A percentile compares a stretch with the other conserved stretches of the same genome.
These are phyloP conservation scores for Adenanthera pavonina DNA, from an alignment of 306 rosid genomes.

Conservation along the genomic window DNA sequence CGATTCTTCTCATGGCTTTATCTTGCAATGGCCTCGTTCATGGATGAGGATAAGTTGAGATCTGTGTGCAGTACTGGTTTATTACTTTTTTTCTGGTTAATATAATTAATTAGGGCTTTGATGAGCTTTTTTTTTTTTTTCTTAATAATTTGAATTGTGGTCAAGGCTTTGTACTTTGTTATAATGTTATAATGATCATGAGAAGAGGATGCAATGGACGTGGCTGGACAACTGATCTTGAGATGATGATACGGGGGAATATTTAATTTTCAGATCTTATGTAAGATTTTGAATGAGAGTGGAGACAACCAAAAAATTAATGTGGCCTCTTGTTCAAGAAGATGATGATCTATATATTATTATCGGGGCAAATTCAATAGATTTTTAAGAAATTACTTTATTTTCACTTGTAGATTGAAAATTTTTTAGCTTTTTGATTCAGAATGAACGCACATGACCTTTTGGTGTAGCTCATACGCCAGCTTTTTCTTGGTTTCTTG, in stretches of 20 bases:
- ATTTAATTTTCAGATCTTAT: conserved; percentile 22
- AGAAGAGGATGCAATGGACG: not conserved
- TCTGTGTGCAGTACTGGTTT: not conserved
- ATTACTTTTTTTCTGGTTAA: conserved; percentile 7
- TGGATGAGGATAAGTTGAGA: conserved; percentile 50
- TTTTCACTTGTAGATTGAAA: not conserved
- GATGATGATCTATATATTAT: conserved; percentile 15
- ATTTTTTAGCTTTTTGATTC: not conserved
- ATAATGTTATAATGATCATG: not conserved
- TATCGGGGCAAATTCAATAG: conserved; percentile 32
- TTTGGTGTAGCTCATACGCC: too few species aligned
- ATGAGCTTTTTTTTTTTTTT: conserved; percentile 6
- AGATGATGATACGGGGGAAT: not conserved
- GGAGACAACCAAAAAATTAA: conserved; percentile 39
- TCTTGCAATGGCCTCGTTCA: conserved; percentile 82
- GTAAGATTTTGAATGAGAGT: conserved; percentile 47
- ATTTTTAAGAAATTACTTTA: conserved; percentile 6
- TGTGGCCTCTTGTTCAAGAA: conserved; percentile 42
- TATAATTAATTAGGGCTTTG: conserved; percentile 38
- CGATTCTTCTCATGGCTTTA: conserved; percentile 88
- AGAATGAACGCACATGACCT: not conserved
- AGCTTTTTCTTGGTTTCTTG: too few species aligned
- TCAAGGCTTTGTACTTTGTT: conserved; percentile 23
- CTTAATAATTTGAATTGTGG: conserved; percentile 30
- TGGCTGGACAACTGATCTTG: not conserved